Evolutionary conservation across 1,139 yeast genomes (phyloP).

Genomic region (Suhomyces anneliseae): DNA sequence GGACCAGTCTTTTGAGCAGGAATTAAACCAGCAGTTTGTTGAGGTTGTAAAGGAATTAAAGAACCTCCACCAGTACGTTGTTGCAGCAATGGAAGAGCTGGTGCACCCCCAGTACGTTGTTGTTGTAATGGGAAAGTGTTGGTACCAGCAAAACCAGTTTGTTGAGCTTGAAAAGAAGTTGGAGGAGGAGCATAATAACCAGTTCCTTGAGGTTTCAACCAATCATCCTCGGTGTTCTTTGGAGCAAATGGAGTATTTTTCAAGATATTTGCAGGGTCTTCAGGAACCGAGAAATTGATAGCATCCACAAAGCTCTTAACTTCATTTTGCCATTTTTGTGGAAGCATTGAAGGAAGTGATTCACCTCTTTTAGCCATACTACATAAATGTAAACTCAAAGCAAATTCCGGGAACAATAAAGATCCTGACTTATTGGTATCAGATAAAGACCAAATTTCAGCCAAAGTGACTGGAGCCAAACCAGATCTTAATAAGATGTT

Average conservation of each 20-base stretch:
- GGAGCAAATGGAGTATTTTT: constrained; percentile 51
- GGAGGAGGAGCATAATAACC: constrained; percentile 19
- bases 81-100: constrained; percentile 23
- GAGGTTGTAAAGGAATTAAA: constrained; percentile 48
- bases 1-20: constrained; percentile 44
- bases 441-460: constrained; percentile 87
- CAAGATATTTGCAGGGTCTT: constrained; percentile 44
- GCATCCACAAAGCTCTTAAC: constrained; percentile 87
- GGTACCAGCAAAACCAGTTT: constrained; percentile 32
- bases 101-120: constrained; percentile 22
- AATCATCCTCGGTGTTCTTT: constrained; percentile 25
- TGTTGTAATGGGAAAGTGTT: constrained; percentile 13
- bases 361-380: constrained; percentile 77
- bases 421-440: constrained; percentile 87
- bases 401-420: constrained; percentile 90
- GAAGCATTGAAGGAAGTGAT: constrained; percentile 69
- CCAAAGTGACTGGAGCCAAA: constrained; percentile 70
- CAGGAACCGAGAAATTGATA: constrained; percentile 78
- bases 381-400: constrained; percentile 87
- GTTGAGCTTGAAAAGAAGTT: constrained; percentile 36
- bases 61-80: constrained; percentile 48
- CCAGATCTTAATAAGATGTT: constrained; percentile 80
- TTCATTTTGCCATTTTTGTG: constrained; percentile 74
- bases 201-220: constrained; percentile 30
- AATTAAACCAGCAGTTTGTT: constrained; percentile 48